A percentile compares a stretch with the other conserved stretches of the same genome.
These are phyloP conservation scores for Tulasnella sp. DNA, from an alignment of 768 basidiomycete genomes.

Conservation along the genomic window DNA sequence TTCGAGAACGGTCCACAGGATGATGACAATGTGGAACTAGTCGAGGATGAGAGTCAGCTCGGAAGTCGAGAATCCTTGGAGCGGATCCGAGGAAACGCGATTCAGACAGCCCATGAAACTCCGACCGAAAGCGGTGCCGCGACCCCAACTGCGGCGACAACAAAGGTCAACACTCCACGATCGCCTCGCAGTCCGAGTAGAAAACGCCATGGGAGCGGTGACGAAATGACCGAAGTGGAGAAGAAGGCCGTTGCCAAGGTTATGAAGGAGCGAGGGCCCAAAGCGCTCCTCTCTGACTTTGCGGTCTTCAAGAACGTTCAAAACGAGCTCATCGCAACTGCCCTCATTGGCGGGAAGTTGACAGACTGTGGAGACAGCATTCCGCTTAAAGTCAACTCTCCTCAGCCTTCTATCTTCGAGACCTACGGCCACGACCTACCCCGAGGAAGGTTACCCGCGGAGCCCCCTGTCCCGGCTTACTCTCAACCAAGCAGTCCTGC, in stretches of 20 bases:
- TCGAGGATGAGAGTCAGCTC: background rate
- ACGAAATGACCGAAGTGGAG: slow-evolving; percentile 1
- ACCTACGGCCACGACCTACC: slow-evolving; percentile 14
- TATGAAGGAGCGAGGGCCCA: slow-evolving; percentile 6
- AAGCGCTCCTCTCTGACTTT: slow-evolving; percentile 12
- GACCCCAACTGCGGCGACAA: background rate
- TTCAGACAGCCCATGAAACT: background rate
- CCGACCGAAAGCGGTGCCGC: background rate
- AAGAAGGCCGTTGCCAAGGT: background rate
- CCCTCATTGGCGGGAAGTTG: slow-evolving; percentile 17
- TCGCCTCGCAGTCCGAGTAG: background rate
- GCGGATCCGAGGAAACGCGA: background rate
- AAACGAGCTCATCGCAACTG: slow-evolving; percentile 18
- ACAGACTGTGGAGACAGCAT: slow-evolving; percentile 13
- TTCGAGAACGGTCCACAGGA: background rate
- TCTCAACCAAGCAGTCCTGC: background rate
- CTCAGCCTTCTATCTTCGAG: slow-evolving; percentile 17
- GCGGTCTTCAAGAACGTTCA: slow-evolving; percentile 18
- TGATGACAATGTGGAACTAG: background rate
- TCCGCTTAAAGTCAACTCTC: slow-evolving; percentile 15
- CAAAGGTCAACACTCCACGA: background rate
- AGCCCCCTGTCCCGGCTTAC: background rate
- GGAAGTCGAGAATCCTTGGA: background rate
- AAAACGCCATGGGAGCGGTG: background rate
- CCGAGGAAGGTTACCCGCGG: slow-evolving; percentile 8